phyloP scores from a whole-genome alignment of 805 yeast genomes.

The Zygosaccharomyces pseudorouxii region DNA sequence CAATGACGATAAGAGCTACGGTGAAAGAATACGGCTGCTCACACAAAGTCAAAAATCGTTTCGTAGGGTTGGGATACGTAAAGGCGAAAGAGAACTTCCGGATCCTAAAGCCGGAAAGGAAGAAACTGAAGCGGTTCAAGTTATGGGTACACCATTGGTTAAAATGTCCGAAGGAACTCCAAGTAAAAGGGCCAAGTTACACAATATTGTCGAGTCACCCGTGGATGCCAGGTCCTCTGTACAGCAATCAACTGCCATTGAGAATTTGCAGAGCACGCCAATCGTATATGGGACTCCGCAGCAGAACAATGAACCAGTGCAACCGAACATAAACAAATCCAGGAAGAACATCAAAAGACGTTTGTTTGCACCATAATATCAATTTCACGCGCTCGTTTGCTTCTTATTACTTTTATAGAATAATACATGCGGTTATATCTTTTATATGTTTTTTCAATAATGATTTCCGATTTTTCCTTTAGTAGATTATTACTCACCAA shows the following conservation, averaged over 20 bases:
- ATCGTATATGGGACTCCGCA: background rate
- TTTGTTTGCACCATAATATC: constrained; percentile 34
- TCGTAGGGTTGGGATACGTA: constrained; percentile 31
- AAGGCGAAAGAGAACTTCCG: constrained; percentile 3
- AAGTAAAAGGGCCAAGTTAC: constrained; percentile 13
- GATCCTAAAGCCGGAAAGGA: background rate
- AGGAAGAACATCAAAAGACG: constrained; percentile 34
- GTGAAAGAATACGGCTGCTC: background rate
- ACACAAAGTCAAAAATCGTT: constrained; percentile 19
- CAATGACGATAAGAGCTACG: background rate
- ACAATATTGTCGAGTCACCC: constrained; percentile 30
- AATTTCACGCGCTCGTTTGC: background rate
- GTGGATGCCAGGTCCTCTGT: background rate
- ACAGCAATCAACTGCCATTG: background rate
- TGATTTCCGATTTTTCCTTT: background rate
- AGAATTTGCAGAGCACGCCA: background rate
- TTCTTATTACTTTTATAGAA: background rate
- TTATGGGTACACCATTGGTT: constrained; percentile 31
- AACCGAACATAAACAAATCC: background rate
- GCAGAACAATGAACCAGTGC: background rate
- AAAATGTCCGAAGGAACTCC: constrained; percentile 20
- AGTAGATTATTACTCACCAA: constrained; percentile 50
- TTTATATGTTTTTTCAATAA: constrained; percentile 5
- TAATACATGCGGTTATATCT: constrained; percentile 8
- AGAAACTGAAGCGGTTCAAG: constrained; percentile 18